These are phyloP conservation scores for Bauhinia variegata DNA, from an alignment of 306 rosid species.

Conservation along the genomic window DNA sequence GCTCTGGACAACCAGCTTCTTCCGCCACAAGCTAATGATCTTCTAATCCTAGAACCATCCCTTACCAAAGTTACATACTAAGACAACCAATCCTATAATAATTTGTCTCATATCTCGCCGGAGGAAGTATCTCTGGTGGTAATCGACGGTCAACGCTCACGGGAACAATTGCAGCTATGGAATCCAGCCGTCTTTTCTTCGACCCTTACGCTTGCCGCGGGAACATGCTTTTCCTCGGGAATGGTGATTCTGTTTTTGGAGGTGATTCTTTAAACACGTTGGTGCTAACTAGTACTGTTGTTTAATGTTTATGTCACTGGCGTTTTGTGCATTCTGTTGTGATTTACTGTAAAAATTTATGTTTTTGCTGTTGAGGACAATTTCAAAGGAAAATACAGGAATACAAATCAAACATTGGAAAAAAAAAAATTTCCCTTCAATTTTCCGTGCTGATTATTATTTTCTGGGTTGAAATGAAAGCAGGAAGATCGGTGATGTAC, in stretches of 20 bases:
- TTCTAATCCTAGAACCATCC: conserved; percentile 48
- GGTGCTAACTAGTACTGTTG: too few relatives aligned
- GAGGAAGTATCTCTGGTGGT: conserved; percentile 1
- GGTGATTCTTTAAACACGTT: conserved; percentile 42
- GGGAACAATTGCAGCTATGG: conserved; percentile 45
- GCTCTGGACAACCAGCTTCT: conserved; percentile 96
- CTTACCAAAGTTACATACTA: not conserved
- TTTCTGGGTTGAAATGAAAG: conserved; percentile 28
- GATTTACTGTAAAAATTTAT: not conserved
- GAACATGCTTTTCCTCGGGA: conserved; percentile 81
- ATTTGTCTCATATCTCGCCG: not conserved
- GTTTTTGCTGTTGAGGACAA: conserved; percentile 31
- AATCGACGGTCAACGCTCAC: not conserved
- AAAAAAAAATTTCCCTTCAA: not conserved
- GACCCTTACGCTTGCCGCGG: conserved; percentile 60
- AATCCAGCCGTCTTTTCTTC: conserved; percentile 72
- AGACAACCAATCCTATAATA: not conserved
- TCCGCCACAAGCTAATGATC: conserved; percentile 98
- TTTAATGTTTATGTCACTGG: not conserved
- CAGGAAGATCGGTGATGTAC: conserved; percentile 68
- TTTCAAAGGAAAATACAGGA: not conserved
- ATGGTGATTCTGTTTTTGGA: conserved; percentile 63
- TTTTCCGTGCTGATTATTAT: too few relatives aligned
- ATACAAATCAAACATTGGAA: not conserved
- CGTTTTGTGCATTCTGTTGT: not conserved